Base-by-base conservation (phyloP, 2,329 filamentous ascomycete species). In the Paramyrothecium roridum region DNA sequence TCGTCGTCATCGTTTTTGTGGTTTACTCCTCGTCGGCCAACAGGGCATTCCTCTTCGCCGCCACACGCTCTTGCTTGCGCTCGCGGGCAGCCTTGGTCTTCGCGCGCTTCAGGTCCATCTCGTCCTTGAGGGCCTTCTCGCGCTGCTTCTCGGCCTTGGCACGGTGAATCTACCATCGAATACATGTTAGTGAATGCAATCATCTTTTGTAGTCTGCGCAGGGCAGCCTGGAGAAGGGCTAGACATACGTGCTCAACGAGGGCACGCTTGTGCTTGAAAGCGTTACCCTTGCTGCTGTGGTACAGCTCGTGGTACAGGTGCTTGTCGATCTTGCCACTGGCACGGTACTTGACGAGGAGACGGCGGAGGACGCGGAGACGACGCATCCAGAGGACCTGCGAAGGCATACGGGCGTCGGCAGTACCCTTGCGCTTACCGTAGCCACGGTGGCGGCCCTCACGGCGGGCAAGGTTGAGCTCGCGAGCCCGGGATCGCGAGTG, bases 361-460 rank as follows among this genome's bases (percentile, higher is more conserved):
- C 95, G 95, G 78, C 95, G 93, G 82, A 99, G 93, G 78, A 99
- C 93, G 83, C 96, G 92, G 77, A 96, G 93, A 77, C 95, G 93
- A 82, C 96, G 93, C 95, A 99, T 99, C 95, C 95, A 99, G 74
- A 98, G 86, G 71, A 99, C 85, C 84, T 97, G 92, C 80, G 88
- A 89, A 76, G 93, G 93, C 95, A 99, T 99, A 88, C 95, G 91
- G 77, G 95, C 93, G 78, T 99, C 93, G 77, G 91, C 91, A 74
- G 96, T 98, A 97, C 95, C 96, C 93, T 99, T 99, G 82, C 95
- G 91, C 92, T 99, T 99, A 91, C 95, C 95, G 84, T 96, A 96
- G 77, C 95, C 95, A 81, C 95, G 90, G 87, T 99, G 95, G 81
- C 95, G 87, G 76, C 95, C 95, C 75, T 96, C 93, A 76, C 93